Evolutionary conservation across 140 eudicot species (phyloP).

Genomic region (Ambrosia hybrid): DNA sequence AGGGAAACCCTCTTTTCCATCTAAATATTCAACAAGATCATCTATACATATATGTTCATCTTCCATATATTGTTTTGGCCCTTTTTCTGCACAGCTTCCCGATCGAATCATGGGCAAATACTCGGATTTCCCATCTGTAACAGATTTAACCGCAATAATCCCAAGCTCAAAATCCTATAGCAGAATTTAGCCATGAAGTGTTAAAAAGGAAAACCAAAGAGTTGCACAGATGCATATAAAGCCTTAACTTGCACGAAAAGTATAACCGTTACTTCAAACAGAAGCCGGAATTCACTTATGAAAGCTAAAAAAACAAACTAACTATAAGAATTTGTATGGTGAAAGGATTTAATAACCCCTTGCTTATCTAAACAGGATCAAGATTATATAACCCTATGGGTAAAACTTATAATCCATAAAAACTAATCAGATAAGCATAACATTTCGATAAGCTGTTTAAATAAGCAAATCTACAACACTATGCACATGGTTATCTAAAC

Average conservation of each 20-base stretch:
- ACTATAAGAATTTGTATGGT: neutral
- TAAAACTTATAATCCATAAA: too few relatives aligned
- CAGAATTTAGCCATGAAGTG: constrained; percentile 15
- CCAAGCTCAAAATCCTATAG: constrained; percentile 62
- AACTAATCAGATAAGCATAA: too few relatives aligned
- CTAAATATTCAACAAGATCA: constrained; percentile 53
- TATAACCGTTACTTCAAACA: constrained; percentile 3
- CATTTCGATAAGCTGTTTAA: neutral
- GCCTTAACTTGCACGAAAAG: constrained; percentile 16
- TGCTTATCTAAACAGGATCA: neutral
- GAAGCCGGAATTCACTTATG: neutral
- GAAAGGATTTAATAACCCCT: neutral
- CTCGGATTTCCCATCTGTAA: constrained; percentile 53
- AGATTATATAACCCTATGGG: too few relatives aligned
- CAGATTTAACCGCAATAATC: constrained; percentile 38
- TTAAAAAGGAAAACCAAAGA: constrained; percentile 2
- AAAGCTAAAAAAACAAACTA: neutral
- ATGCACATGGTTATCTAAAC: constrained; percentile 7
- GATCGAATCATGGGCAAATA: constrained; percentile 73
- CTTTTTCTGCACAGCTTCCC: constrained; percentile 93
- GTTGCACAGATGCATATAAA: neutral
- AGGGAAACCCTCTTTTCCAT: constrained; percentile 52
- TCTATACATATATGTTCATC: constrained; percentile 88
- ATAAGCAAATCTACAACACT: constrained; percentile 5
- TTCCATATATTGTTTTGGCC: constrained; percentile 85